These are phyloP conservation scores for Aspergillus ellipticus DNA, from an alignment of 495 filamentous ascomycete genomes.

Conservation along the genomic window DNA sequence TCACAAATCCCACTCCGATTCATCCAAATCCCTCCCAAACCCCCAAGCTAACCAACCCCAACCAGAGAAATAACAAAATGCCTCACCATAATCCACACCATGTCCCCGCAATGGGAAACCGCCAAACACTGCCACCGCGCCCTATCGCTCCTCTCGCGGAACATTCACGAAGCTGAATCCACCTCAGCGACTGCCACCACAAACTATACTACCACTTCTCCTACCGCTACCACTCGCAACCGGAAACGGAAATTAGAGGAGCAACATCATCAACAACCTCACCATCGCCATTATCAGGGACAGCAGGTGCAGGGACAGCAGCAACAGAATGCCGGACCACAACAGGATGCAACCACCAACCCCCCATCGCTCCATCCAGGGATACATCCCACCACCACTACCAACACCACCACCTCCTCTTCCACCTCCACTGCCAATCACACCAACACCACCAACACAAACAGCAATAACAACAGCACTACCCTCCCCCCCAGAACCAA, in stretches of 20 bases:
- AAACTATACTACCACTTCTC: neutral
- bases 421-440: no score
- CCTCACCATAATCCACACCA: constrained; percentile 27
- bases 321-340: no score
- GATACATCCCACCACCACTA: neutral
- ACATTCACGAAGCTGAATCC: constrained; percentile 12
- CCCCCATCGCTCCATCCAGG: no score
- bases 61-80: constrained; percentile 35
- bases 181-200: neutral
- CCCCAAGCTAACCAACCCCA: no score
- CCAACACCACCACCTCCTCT: neutral
- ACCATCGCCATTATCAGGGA: no score
- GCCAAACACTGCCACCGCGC: constrained; percentile 37
- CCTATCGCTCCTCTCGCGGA: constrained; percentile 25
- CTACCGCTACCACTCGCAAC: neutral
- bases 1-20: neutral
- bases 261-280: no score
- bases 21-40: neutral
- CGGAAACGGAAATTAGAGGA: no score
- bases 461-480: no score
- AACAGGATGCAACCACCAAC: no score
- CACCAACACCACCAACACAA: neutral
- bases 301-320: no score
- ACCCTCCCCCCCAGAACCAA: no score
- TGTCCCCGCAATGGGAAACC: constrained; percentile 40